phyloP scores from a whole-genome alignment of 2,329 filamentous ascomycete species.

The Alternaria burnsii region DNA sequence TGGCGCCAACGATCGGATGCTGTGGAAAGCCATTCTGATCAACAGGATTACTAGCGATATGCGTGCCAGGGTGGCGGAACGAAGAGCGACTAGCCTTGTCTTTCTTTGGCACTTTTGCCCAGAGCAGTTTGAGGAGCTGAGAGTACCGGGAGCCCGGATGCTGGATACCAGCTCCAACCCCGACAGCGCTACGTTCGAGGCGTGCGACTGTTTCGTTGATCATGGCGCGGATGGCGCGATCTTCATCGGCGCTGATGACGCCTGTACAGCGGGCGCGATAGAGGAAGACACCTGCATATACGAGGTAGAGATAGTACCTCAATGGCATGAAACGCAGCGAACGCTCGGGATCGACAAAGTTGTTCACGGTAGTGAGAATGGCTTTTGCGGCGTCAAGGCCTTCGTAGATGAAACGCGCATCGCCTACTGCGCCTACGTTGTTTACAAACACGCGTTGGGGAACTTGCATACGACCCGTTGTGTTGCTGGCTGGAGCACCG shows the following conservation, averaged over 20 bases:
- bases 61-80: slow-evolving; percentile 45
- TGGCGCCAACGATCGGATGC: slow-evolving; percentile 21
- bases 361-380: slow-evolving; percentile 60
- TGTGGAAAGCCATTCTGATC: slow-evolving; percentile 38
- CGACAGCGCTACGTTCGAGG: slow-evolving; percentile 55
- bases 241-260: slow-evolving; percentile 58
- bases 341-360: slow-evolving; percentile 59
- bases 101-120: slow-evolving; percentile 56
- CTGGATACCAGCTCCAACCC: slow-evolving; percentile 48
- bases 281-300: slow-evolving; percentile 60
- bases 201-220: slow-evolving; percentile 57
- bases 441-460: slow-evolving; percentile 58
- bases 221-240: slow-evolving; percentile 57
- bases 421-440: slow-evolving; percentile 59
- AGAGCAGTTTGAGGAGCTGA: slow-evolving; percentile 57
- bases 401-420: slow-evolving; percentile 61
- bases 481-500: slow-evolving; percentile 2
- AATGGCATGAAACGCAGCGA: slow-evolving; percentile 59
- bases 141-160: slow-evolving; percentile 59
- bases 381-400: slow-evolving; percentile 60
- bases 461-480: slow-evolving; percentile 39
- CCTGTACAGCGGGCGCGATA: slow-evolving; percentile 59
- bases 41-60: slow-evolving; percentile 36
- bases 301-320: slow-evolving; percentile 59
- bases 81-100: slow-evolving; percentile 37